Conservation (phyloP, 371 early-diverging fungal species). For the Coemansia sp. region DNA sequence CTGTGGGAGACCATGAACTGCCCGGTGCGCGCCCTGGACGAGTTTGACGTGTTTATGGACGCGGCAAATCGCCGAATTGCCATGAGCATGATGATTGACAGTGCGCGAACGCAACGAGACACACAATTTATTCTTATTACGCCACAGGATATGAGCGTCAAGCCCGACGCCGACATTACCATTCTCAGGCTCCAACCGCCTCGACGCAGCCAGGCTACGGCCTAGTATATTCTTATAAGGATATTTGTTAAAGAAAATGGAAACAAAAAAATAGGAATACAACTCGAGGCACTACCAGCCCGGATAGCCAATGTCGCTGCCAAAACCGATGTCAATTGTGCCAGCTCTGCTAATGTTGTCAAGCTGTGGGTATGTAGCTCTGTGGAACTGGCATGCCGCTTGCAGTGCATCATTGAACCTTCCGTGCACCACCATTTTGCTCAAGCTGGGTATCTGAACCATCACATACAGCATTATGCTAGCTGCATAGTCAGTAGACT, state of each 20-base stretch:
- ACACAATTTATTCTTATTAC: slow-evolving; percentile 95
- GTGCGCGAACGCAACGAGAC: slow-evolving; percentile 66
- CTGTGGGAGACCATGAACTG: slow-evolving; percentile 97
- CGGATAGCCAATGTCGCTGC: not conserved
- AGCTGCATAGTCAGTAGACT: not conserved
- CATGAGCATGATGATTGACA: slow-evolving; percentile 85
- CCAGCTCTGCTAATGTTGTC: too few relatives aligned
- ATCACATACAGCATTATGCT: slow-evolving; percentile 1
- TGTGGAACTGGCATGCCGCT: not conserved
- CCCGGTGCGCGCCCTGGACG: slow-evolving; percentile 97
- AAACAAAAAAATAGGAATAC: not conserved
- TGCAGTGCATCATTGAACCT: not conserved
- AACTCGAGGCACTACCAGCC: not conserved
- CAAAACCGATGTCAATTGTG: not conserved
- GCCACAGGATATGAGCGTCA: slow-evolving; percentile 71
- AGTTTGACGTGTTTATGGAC: slow-evolving; percentile 99
- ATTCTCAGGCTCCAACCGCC: slow-evolving; percentile 49
- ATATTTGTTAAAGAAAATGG: not conserved
- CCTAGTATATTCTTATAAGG: not conserved
- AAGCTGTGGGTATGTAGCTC: not conserved
- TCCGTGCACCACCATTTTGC: not conserved
- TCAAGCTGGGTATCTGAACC: not conserved
- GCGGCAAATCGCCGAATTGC: slow-evolving; percentile 91
- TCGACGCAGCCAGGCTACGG: slow-evolving; percentile 11
- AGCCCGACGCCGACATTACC: slow-evolving; percentile 61